Percentiles rank a stretch among this genome's conserved stretches.
Evolutionary conservation across 148 eudicot genomes (phyloP).

Genomic region (Suaeda aralocaspica): DNA sequence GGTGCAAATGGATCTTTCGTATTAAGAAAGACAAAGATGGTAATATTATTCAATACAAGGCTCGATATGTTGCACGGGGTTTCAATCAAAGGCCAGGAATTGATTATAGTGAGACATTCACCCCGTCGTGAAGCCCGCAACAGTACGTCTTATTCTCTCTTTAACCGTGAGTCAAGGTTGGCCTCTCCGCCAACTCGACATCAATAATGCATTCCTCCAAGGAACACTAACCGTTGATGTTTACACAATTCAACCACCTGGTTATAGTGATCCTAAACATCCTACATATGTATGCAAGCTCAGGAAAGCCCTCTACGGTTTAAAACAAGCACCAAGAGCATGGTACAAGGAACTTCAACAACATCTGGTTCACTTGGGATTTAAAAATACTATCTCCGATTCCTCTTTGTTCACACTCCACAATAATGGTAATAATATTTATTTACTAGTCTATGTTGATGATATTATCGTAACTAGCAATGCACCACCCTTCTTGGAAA

Average conservation of each 20-base stretch:
- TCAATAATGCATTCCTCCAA: no score
- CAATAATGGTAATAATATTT: not conserved
- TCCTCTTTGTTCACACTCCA: not conserved
- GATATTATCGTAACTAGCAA: no score
- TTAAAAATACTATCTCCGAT: not conserved
- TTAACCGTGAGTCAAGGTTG: not conserved
- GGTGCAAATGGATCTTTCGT: no score
- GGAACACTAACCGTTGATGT: no score
- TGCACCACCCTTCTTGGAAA: not conserved
- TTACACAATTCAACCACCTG: not conserved
- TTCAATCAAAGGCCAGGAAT: not conserved
- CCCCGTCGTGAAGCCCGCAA: no score
- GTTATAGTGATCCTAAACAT: not conserved
- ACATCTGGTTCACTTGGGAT: not conserved
- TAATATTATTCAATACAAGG: no score
- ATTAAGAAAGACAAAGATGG: no score
- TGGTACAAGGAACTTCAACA: not conserved
- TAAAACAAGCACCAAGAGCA: conserved; percentile 1
- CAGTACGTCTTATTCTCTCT: no score
- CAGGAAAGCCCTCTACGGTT: not conserved
- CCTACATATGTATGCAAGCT: conserved; percentile 5
- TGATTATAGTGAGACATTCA: conserved; percentile 1
- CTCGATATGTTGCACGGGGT: no score
- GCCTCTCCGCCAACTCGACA: no score
- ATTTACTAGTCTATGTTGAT: not conserved